Base-by-base conservation (phyloP, 2,329 filamentous ascomycete species). In the Ilyonectria sp. region DNA sequence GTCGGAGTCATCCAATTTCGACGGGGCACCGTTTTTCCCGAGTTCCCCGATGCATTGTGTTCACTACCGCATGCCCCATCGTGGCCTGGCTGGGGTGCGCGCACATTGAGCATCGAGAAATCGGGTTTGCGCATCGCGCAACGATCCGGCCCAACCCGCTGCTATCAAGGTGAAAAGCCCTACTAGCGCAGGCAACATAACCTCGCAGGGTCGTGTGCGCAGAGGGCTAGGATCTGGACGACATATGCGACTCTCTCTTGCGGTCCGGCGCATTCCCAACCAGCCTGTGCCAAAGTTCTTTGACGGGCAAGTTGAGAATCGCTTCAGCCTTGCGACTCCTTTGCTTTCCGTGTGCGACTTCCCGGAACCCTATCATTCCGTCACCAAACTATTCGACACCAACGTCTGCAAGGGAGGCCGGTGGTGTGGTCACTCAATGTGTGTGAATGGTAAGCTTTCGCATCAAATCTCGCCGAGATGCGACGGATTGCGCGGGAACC, bases 401-500 rank as follows among this genome's bases (percentile, higher is more conserved):
- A 31, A 17, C 31, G 21, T 26, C 17, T 33, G 15, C 33, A 19
- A 49, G 29, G 52, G 52, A 37, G 49, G 11, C 19, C n/a, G 17
- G 35, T 35, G 44, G 11, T 21, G 29, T 47, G 35, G 43, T 50
- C 26, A 44, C 10, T 55, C 37, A 47, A 47, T n/a, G 31, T 57
- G 52, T 40, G 44, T 58, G 33, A 11, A 62, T 21, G 31, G 58
- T 61, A 62, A 46, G 58, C 62, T 72, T 71, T 73, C 58, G 57
- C 58, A 65, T 61, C 61, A 50, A 63, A 63, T 64, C 59, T 63
- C 62, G 31, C 50, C 50, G 67, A 65, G 63, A 69, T 74, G 73
- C 68, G 66, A 69, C 68, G 59, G 62, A 68, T 63, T 62, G 64
- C 58, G 63, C 63, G 71, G 71, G 62, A 73, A 66, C 60, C 69